These are phyloP conservation scores for Diaporthe citri DNA, from an alignment of 2,329 filamentous ascomycete species.

Conservation along the genomic window DNA sequence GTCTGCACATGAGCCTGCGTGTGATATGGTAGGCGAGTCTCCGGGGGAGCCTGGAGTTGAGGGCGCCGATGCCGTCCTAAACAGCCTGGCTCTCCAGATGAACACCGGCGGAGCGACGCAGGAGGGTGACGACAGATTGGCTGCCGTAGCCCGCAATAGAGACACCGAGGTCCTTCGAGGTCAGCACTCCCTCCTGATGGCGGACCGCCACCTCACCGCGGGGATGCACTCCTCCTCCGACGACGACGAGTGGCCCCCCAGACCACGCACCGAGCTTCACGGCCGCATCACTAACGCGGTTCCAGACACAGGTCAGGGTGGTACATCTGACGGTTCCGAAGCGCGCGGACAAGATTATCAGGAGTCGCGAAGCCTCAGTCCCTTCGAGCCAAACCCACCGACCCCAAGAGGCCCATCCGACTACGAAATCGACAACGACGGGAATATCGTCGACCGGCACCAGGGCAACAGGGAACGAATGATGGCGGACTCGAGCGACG, in stretches of 20 bases:
- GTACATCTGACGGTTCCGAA: neutral
- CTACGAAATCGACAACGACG: neutral
- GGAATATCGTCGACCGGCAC: neutral
- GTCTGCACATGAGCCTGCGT: neutral
- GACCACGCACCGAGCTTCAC: neutral
- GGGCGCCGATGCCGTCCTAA: neutral
- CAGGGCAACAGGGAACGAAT: neutral
- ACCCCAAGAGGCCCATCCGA: neutral
- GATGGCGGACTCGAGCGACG: neutral
- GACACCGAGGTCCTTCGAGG: neutral
- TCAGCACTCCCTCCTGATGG: slow-evolving; percentile 2
- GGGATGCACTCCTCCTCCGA: neutral
- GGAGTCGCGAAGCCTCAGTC: neutral
- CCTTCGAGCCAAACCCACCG: neutral
- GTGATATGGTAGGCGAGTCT: neutral
- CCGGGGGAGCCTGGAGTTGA: neutral
- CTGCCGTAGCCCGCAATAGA: neutral
- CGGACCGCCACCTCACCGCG: neutral
- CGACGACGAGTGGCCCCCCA: neutral
- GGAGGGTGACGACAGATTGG: neutral
- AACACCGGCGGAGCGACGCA: neutral
- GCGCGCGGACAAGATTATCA: neutral
- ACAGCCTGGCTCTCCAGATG: neutral
- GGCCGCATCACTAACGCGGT: neutral
- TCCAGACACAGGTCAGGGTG: too few species aligned